Percentiles rank a stretch among this genome's conserved stretches.
Conservation (phyloP, 176 grass and related monocot species). For the Avena atlantica region DNA sequence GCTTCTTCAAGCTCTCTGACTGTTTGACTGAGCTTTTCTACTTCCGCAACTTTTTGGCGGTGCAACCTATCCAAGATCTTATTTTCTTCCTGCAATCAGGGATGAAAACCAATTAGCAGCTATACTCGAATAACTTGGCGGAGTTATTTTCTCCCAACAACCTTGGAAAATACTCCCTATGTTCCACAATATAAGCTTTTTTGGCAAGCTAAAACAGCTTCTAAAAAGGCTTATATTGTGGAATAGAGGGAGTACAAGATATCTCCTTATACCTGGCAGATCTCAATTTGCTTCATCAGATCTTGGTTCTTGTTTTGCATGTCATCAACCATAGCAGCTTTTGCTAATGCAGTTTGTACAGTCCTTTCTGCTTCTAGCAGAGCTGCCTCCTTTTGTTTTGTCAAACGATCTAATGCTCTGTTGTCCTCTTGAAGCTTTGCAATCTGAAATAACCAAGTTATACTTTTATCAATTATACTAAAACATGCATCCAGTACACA, state of each 20-base stretch:
- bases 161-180: not conserved
- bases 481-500: conserved; percentile 29
- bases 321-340: conserved; percentile 97
- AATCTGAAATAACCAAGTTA: conserved; percentile 58
- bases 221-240: too few relatives aligned
- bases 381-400: conserved; percentile 96
- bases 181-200: too few relatives aligned
- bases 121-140: conserved; percentile 2
- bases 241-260: not conserved
- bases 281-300: conserved; percentile 97
- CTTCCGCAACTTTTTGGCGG: conserved; percentile 89
- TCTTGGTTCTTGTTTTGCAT: conserved; percentile 99
- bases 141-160: conserved; percentile 11
- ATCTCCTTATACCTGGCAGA: conserved; percentile 69
- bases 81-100: conserved; percentile 81
- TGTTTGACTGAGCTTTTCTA: conserved; percentile 94
- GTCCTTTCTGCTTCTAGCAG: conserved; percentile 93
- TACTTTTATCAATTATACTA: conserved; percentile 25
- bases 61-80: conserved; percentile 96
- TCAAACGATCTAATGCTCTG: conserved; percentile 88
- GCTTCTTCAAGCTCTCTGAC: conserved; percentile 94
- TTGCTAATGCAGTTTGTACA: conserved; percentile 87
- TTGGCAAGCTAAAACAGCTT: too few relatives aligned
- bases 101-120: conserved; percentile 13
- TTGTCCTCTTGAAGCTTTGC: conserved; percentile 97